A percentile compares a stretch with the other conserved stretches of the same genome.
Evolutionary conservation across 495 filamentous ascomycete species (phyloP).

Genomic region (Penicillium waksmanii): DNA sequence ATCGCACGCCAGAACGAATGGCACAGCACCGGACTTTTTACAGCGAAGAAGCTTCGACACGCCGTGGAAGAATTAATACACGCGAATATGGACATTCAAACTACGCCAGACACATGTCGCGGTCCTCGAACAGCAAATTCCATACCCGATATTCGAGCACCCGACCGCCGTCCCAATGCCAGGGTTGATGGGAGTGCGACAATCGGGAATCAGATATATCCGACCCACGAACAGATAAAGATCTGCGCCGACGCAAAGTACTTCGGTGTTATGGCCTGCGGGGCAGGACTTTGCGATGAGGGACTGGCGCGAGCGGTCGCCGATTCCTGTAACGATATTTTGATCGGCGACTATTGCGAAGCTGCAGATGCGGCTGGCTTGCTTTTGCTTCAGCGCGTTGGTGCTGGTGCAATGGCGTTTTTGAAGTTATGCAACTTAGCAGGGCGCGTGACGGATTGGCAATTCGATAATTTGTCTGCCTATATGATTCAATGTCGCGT

Average conservation of each 20-base stretch:
- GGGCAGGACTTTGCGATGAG: conserved; percentile 14
- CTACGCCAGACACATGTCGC: conserved; percentile 13
- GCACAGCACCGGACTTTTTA: conserved; percentile 14
- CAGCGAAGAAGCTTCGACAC: conserved; percentile 5
- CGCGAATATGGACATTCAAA: conserved; percentile 17
- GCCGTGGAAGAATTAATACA: conserved; percentile 20
- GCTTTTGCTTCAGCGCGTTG: conserved; percentile 17
- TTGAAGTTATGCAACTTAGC: conserved; percentile 23
- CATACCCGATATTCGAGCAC: conserved; percentile 21
- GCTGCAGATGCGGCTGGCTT: conserved; percentile 17
- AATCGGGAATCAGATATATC: conserved; percentile 18
- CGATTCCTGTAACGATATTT: conserved; percentile 25
- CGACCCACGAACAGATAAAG: conserved; percentile 23
- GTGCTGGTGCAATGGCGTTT: conserved; percentile 25
- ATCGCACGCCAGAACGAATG: conserved; percentile 12
- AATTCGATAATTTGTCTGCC: conserved; percentile 18
- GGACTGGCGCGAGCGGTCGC: conserved; percentile 23
- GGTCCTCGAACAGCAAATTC: conserved; percentile 2
- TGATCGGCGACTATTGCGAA: conserved; percentile 33
- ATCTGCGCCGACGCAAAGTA: conserved; percentile 29
- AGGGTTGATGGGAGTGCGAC: conserved; percentile 8
- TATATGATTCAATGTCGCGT: conserved; percentile 28
- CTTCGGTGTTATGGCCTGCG: conserved; percentile 18
- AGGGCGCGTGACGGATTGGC: conserved; percentile 14
- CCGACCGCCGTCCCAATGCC: conserved; percentile 22